These are phyloP conservation scores for Casuarina equisetifolia DNA, from an alignment of 306 rosid species.

Conservation along the genomic window DNA sequence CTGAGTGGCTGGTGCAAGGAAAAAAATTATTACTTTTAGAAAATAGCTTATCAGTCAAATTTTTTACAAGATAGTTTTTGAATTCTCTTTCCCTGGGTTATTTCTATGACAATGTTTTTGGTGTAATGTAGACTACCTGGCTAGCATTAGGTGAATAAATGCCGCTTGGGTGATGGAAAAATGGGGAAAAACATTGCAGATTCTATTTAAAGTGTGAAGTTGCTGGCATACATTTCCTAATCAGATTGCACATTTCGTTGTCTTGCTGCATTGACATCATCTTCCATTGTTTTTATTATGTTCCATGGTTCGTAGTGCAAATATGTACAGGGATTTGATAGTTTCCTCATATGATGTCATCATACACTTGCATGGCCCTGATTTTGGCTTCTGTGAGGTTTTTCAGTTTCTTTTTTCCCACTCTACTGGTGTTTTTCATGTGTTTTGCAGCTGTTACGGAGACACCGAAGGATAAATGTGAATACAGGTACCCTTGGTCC, in stretches of 20 bases:
- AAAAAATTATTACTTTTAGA: not conserved
- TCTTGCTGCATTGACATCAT: not conserved
- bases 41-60: not conserved
- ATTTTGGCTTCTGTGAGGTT: slow-evolving; percentile 13
- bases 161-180: not conserved
- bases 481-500: slow-evolving; percentile 67
- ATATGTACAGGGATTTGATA: not conserved
- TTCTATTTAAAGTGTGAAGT: not conserved
- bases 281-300: not conserved
- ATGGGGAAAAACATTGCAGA: not conserved
- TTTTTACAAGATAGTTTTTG: not conserved
- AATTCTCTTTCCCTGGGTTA: not conserved
- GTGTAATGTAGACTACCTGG: not conserved
- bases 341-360: not conserved
- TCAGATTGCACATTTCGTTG: not conserved
- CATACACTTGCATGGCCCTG: not conserved
- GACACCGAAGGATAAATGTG: slow-evolving; percentile 77
- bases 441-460: slow-evolving; percentile 72
- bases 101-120: not conserved
- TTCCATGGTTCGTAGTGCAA: not conserved
- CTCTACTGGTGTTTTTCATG: slow-evolving; percentile 20
- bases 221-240: not conserved
- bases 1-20: not conserved
- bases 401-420: not conserved
- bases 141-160: not conserved